These are phyloP conservation scores for Hordeum vulgare DNA, from an alignment of 176 grass and related monocot genomes.

Conservation along the genomic window DNA sequence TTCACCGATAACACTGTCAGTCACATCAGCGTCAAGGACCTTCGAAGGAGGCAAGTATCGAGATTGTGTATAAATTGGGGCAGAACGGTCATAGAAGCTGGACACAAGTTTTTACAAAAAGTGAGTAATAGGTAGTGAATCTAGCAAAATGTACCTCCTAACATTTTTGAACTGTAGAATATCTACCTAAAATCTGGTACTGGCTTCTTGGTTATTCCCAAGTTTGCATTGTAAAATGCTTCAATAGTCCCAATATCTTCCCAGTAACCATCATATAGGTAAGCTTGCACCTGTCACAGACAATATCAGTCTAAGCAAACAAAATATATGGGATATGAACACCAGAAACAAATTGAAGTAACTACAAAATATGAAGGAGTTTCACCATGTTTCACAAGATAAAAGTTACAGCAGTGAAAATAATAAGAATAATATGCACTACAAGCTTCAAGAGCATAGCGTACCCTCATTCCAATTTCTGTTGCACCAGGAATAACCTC, in stretches of 20 bases:
- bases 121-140: not conserved
- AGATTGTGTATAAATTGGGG: conserved; percentile 91
- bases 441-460: not conserved
- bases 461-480: conserved; percentile 84
- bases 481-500: conserved; percentile 99
- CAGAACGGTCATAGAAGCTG: conserved; percentile 92
- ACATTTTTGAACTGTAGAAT: not conserved
- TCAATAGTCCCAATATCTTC: conserved; percentile 95
- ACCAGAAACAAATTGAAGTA: not conserved
- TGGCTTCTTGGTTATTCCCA: conserved; percentile 95
- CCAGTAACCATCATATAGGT: conserved; percentile 95
- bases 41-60: conserved; percentile 93
- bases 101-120: conserved; percentile 13
- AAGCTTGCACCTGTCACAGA: conserved; percentile 81
- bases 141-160: not conserved
- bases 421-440: not conserved
- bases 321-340: not conserved
- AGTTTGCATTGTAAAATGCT: conserved; percentile 86
- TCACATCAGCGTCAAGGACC: conserved; percentile 83
- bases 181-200: conserved; percentile 88
- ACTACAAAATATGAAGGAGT: not conserved
- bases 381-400: not conserved
- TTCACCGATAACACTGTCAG: conserved; percentile 95
- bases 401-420: not conserved
- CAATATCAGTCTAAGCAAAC: conserved; percentile 13